Evolutionary conservation across 305 asterid species (phyloP).

Genomic region (Fraxinus floribunda): DNA sequence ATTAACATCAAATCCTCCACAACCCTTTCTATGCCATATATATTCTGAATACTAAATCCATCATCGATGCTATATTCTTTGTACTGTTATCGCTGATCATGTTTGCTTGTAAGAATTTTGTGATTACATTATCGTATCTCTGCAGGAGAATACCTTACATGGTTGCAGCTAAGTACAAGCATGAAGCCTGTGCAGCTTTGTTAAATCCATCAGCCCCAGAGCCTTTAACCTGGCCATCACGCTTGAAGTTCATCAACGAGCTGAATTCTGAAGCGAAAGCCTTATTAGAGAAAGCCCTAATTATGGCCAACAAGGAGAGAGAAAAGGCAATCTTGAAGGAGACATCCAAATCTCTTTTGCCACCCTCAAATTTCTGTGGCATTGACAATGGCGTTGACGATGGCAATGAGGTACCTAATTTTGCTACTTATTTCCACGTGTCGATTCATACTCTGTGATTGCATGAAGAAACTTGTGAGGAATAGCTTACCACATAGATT

Average conservation of each 20-base stretch:
- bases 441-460: background rate
- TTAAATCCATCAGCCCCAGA: constrained; percentile 80
- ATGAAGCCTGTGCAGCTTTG: constrained; percentile 67
- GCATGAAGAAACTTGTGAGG: background rate
- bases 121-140: constrained; percentile 6
- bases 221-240: constrained; percentile 88
- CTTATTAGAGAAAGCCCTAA: constrained; percentile 64
- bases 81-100: background rate
- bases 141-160: constrained; percentile 71
- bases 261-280: constrained; percentile 71
- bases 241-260: constrained; percentile 74
- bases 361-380: constrained; percentile 32
- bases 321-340: constrained; percentile 64
- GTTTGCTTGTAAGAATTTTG: constrained; percentile 7
- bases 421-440: background rate
- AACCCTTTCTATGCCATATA: background rate
- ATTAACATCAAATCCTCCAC: background rate
- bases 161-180: constrained; percentile 76
- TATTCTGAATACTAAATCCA: background rate
- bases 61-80: background rate
- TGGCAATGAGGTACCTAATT: constrained; percentile 58
- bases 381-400: constrained; percentile 27
- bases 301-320: constrained; percentile 71
- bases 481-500: background rate
- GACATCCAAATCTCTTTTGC: constrained; percentile 29